phyloP scores from a whole-genome alignment of 2,329 filamentous ascomycete species.

The Botrytis aclada region DNA sequence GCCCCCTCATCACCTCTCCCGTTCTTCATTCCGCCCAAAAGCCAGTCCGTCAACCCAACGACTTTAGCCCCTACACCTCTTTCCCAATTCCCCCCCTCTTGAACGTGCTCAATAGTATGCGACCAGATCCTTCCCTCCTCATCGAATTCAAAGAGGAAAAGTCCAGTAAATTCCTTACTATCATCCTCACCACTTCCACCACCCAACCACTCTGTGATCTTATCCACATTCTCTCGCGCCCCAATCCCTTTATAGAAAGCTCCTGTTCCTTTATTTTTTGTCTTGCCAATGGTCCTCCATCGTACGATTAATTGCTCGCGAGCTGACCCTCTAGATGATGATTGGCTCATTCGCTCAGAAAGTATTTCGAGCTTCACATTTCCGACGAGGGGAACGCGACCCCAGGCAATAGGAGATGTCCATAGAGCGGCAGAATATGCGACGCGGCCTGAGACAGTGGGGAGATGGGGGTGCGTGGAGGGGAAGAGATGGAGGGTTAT shows the following conservation, averaged over 20 bases:
- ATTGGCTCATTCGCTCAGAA: constrained; percentile 72
- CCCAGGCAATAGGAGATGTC: constrained; percentile 96
- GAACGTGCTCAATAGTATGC: constrained; percentile 92
- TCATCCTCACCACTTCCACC: constrained; percentile 52
- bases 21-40: constrained; percentile 70
- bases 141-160: constrained; percentile 97
- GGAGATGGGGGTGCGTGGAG: constrained; percentile 80
- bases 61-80: constrained; percentile 76
- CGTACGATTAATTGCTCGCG: constrained; percentile 85
- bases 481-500: constrained; percentile 70
- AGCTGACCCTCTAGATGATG: constrained; percentile 30
- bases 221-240: constrained; percentile 49
- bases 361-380: constrained; percentile 86
- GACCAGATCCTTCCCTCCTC: constrained; percentile 75
- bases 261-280: constrained; percentile 41
- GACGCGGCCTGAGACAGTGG: constrained; percentile 84
- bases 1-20: constrained; percentile 30
- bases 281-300: constrained; percentile 70
- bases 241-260: constrained; percentile 45
- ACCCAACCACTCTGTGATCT: constrained; percentile 48
- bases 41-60: constrained; percentile 90
- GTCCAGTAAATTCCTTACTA: constrained; percentile 77
- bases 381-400: constrained; percentile 82
- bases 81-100: constrained; percentile 81
- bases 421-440: constrained; percentile 91